phyloP scores from a whole-genome alignment of 768 basidiomycete genomes.

The Calocybe gangraenosa region DNA sequence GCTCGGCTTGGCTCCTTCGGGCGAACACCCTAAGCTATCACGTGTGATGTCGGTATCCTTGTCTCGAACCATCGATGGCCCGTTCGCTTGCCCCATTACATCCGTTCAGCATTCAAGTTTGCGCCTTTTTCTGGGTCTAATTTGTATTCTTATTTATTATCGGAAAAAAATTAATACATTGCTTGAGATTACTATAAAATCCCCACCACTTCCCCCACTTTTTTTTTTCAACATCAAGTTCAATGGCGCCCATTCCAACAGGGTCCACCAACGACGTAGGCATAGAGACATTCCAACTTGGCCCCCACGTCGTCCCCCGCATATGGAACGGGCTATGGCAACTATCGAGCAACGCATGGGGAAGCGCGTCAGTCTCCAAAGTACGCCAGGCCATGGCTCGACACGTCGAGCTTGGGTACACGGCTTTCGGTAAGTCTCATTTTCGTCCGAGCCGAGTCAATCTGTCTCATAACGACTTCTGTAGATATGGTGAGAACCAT shows the following conservation, averaged over 20 bases:
- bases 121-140: neutral
- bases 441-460: neutral
- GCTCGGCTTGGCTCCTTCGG: neutral
- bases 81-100: slow-evolving; percentile 4
- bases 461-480: slow-evolving; percentile 1
- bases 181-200: slow-evolving; percentile 2
- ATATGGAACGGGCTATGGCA: slow-evolving; percentile 84
- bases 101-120: neutral
- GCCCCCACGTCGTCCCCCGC: slow-evolving; percentile 55
- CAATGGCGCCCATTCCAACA: slow-evolving; percentile 18
- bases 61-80: slow-evolving; percentile 1
- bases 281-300: slow-evolving; percentile 49
- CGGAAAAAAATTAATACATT: slow-evolving; percentile 4
- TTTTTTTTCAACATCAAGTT: neutral
- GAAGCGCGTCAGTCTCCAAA: slow-evolving; percentile 60
- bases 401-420: slow-evolving; percentile 59
- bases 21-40: neutral
- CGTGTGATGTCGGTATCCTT: neutral
- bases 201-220: neutral
- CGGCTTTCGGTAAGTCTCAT: slow-evolving; percentile 49
- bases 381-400: slow-evolving; percentile 65
- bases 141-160: neutral
- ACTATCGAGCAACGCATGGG: slow-evolving; percentile 83
- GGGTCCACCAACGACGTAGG: slow-evolving; percentile 11
- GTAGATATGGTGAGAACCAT: slow-evolving; percentile 51